Percentiles rank a stretch among this genome's conserved stretches.
Evolutionary conservation across 768 basidiomycete species (phyloP).

Genomic region (Tulasnella sp.): DNA sequence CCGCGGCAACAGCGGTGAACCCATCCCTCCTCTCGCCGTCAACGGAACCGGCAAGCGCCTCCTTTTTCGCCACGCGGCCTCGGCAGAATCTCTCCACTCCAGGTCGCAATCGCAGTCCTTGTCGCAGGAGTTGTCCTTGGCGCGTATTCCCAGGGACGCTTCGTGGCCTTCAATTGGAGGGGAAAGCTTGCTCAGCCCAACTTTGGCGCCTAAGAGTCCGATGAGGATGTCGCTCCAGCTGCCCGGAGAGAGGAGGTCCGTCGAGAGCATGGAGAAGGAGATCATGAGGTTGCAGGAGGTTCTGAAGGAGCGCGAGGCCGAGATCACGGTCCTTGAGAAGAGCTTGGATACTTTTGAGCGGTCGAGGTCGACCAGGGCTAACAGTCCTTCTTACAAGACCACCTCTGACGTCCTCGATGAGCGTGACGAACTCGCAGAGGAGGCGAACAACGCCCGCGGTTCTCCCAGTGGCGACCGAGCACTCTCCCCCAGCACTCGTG

Average conservation of each 20-base stretch:
- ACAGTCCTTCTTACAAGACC: constrained; percentile 1
- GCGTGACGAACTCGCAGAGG: constrained; percentile 11
- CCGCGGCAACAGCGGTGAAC: not conserved
- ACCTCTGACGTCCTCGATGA: constrained; percentile 4
- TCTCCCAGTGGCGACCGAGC: not conserved
- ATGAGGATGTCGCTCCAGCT: constrained; percentile 12
- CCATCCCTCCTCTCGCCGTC: constrained; percentile 6
- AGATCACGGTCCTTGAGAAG: constrained; percentile 65
- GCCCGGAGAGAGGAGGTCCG: constrained; percentile 26
- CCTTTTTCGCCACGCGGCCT: constrained; percentile 85
- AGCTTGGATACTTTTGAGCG: constrained; percentile 23
- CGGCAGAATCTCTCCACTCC: constrained; percentile 74
- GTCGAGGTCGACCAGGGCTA: not conserved
- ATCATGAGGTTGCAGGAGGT: constrained; percentile 93
- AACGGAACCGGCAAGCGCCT: constrained; percentile 34
- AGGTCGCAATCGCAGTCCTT: constrained; percentile 89
- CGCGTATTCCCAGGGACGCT: constrained; percentile 25
- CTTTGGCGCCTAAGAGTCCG: constrained; percentile 11
- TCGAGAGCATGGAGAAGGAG: constrained; percentile 80
- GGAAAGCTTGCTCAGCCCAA: constrained; percentile 13
- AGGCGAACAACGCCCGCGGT: not conserved
- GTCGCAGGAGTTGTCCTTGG: constrained; percentile 64
- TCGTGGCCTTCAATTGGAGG: constrained; percentile 13
- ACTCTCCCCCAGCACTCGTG: constrained; percentile 59
- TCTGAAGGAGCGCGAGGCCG: constrained; percentile 81